These are phyloP conservation scores for Pyrus hybrid DNA, from an alignment of 331 rosid species.

Conservation along the genomic window DNA sequence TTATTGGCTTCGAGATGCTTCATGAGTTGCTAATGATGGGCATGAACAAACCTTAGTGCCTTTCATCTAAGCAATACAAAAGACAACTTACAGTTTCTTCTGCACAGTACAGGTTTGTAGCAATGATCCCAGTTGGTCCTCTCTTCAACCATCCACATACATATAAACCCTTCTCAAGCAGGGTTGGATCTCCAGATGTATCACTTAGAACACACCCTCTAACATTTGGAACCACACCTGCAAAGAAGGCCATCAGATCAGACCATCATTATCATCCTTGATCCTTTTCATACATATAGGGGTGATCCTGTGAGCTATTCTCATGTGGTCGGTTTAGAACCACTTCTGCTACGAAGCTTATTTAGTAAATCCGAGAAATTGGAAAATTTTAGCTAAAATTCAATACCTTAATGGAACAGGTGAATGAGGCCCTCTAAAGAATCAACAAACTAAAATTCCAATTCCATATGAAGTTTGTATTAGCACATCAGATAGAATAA, in stretches of 20 bases:
- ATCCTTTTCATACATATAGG: neutral
- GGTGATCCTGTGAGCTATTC: neutral
- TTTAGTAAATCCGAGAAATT: neutral
- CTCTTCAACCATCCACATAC: conserved; percentile 96
- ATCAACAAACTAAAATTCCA: neutral
- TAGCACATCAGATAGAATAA: neutral
- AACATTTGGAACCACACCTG: conserved; percentile 81
- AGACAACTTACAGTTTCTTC: conserved; percentile 74
- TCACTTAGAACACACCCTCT: conserved; percentile 64
- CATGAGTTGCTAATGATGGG: too few species aligned
- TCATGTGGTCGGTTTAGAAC: neutral
- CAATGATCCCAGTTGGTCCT: conserved; percentile 93
- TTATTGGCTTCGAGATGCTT: too few species aligned
- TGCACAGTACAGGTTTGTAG: conserved; percentile 78
- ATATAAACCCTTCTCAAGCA: conserved; percentile 67
- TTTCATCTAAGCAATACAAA: neutral
- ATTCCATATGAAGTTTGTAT: neutral
- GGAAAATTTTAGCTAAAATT: neutral
- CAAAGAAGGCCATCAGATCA: conserved; percentile 5
- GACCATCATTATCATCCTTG: neutral
- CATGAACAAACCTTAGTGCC: neutral
- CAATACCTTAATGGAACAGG: neutral
- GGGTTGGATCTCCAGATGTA: conserved; percentile 29
- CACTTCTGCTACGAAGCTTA: neutral
- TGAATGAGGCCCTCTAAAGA: neutral